phyloP scores from a whole-genome alignment of 495 filamentous ascomycete species.

The Penicillium lividum region DNA sequence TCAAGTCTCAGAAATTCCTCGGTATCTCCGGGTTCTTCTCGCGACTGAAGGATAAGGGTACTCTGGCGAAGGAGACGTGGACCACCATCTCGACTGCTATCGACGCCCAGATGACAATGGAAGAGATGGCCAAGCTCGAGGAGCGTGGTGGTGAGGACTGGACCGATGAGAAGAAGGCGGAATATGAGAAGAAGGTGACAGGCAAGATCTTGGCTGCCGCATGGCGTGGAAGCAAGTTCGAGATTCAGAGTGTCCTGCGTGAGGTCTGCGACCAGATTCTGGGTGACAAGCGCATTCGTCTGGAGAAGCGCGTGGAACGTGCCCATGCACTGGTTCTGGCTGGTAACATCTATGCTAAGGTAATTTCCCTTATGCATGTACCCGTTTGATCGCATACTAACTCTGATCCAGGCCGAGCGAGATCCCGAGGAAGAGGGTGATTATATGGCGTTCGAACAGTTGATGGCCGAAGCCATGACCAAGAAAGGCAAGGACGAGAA shows the following conservation, averaged over 20 bases:
- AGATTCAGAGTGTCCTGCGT: constrained; percentile 93
- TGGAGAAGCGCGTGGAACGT: constrained; percentile 84
- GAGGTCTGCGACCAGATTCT: constrained; percentile 78
- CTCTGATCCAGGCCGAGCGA: constrained; percentile 68
- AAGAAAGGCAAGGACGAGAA: constrained; percentile 85
- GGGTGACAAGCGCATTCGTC: constrained; percentile 76
- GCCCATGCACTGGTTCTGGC: constrained; percentile 85
- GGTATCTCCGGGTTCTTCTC: constrained; percentile 94
- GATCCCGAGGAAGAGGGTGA: constrained; percentile 97
- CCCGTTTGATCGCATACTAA: constrained; percentile 7
- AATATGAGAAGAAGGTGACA: constrained; percentile 92
- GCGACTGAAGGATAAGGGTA: constrained; percentile 93
- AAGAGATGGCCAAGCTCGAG: constrained; percentile 97
- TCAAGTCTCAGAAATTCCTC: constrained; percentile 95
- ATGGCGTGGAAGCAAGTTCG: constrained; percentile 95
- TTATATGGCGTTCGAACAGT: constrained; percentile 97
- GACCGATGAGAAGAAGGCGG: constrained; percentile 97
- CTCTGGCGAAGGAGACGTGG: constrained; percentile 96
- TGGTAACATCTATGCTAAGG: constrained; percentile 85
- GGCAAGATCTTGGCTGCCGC: constrained; percentile 98
- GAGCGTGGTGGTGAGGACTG: constrained; percentile 95
- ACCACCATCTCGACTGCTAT: constrained; percentile 96
- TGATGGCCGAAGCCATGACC: constrained; percentile 92
- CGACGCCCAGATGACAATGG: constrained; percentile 96
- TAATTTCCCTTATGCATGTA: constrained; percentile 37